phyloP scores from a whole-genome alignment of 495 filamentous ascomycete genomes.

The Xylaria intraflava region DNA sequence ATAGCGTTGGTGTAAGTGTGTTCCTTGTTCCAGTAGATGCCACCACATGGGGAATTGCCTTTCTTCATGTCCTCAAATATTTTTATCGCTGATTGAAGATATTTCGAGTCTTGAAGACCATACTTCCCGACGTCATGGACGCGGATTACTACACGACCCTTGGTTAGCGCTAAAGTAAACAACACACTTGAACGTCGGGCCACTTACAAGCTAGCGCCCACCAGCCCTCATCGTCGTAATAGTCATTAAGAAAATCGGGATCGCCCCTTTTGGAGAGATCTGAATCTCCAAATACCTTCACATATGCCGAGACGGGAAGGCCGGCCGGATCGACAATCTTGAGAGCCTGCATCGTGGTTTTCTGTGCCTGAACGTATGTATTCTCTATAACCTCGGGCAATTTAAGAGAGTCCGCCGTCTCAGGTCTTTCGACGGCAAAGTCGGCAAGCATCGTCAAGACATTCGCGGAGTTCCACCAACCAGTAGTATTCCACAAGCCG shows the following conservation, averaged over 20 bases:
- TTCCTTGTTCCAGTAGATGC: constrained; percentile 64
- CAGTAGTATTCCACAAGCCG: constrained; percentile 59
- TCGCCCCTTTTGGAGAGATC: constrained; percentile 27
- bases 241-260: constrained; percentile 53
- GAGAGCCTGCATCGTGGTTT: constrained; percentile 17
- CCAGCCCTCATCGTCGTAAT: constrained; percentile 69
- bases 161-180: background rate
- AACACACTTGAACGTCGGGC: background rate
- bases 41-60: constrained; percentile 52
- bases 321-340: constrained; percentile 29
- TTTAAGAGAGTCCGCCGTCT: constrained; percentile 22
- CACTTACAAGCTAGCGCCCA: constrained; percentile 52
- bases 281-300: constrained; percentile 12
- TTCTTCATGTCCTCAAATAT: constrained; percentile 59
- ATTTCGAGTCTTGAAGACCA: constrained; percentile 43
- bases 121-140: constrained; percentile 50
- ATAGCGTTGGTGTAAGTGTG: constrained; percentile 61
- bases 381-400: constrained; percentile 35
- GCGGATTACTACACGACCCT: constrained; percentile 39
- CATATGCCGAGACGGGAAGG: constrained; percentile 28
- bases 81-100: constrained; percentile 48
- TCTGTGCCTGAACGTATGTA: constrained; percentile 37
- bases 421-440: constrained; percentile 40
- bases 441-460: constrained; percentile 58
- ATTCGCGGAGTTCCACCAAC: constrained; percentile 77